These are phyloP conservation scores for Golubevia pallescens DNA, from an alignment of 1,284 basidiomycete genomes.

Conservation along the genomic window DNA sequence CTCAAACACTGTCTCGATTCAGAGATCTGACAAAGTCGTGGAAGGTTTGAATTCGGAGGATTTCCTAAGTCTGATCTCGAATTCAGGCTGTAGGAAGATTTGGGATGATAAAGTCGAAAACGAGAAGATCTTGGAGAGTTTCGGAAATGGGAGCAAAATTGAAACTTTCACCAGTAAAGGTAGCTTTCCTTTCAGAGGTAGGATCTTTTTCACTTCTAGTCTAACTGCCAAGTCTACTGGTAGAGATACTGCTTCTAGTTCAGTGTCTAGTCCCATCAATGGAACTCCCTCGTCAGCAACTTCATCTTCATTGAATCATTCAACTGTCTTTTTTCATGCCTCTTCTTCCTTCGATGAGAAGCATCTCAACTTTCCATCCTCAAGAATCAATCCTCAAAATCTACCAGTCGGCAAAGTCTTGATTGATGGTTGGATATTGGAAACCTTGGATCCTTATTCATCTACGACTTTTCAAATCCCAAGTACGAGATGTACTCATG, in stretches of 20 bases:
- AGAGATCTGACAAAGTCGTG: constrained; percentile 59
- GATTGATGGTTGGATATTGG: constrained; percentile 93
- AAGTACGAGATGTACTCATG: constrained; percentile 85
- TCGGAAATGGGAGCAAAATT: constrained; percentile 48
- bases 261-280: neutral
- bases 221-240: too few relatives aligned
- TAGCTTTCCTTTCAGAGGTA: constrained; percentile 52
- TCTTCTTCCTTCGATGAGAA: constrained; percentile 46
- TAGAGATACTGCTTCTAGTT: constrained; percentile 4
- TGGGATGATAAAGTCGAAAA: constrained; percentile 56
- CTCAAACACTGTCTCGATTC: constrained; percentile 47
- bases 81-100: constrained; percentile 32
- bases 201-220: constrained; percentile 45
- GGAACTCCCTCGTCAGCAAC: constrained; percentile 17
- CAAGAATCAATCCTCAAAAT: constrained; percentile 74
- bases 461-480: constrained; percentile 94
- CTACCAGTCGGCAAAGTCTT: constrained; percentile 82
- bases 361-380: constrained; percentile 21
- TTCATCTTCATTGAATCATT: constrained; percentile 25
- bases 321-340: constrained; percentile 53
- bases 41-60: constrained; percentile 58
- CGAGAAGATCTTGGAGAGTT: constrained; percentile 42
- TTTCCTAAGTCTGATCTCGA: constrained; percentile 38
- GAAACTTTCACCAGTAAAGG: constrained; percentile 41
- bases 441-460: constrained; percentile 95